phyloP scores from a whole-genome alignment of 176 grass and related monocot genomes.

The Themeda triandra region DNA sequence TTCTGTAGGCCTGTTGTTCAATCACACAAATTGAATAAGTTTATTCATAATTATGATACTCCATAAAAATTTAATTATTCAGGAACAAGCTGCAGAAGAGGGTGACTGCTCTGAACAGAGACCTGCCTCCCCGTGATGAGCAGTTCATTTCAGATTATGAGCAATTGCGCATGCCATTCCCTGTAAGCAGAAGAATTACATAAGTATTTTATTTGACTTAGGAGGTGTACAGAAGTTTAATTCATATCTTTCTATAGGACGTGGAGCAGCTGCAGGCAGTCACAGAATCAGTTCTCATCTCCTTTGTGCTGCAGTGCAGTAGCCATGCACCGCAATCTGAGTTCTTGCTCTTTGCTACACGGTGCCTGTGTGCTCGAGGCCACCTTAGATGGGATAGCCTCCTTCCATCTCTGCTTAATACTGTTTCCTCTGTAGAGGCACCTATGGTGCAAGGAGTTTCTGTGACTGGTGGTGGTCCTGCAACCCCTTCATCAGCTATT shows the following conservation, averaged over 20 bases:
- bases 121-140: constrained; percentile 73
- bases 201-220: constrained; percentile 11
- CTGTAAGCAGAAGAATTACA: constrained; percentile 48
- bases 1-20: background rate
- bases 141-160: constrained; percentile 96
- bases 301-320: constrained; percentile 79
- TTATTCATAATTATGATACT: constrained; percentile 16
- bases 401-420: constrained; percentile 77
- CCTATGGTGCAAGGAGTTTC: constrained; percentile 44
- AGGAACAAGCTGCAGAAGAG: constrained; percentile 98
- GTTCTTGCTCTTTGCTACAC: constrained; percentile 92
- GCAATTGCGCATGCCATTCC: constrained; percentile 52
- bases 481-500: constrained; percentile 46
- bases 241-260: constrained; percentile 51
- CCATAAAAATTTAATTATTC: constrained; percentile 24
- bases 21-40: background rate
- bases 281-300: constrained; percentile 86
- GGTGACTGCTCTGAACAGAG: constrained; percentile 65
- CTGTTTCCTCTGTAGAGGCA: constrained; percentile 58
- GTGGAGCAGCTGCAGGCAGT: constrained; percentile 79
- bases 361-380: constrained; percentile 61
- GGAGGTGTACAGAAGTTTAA: constrained; percentile 5
- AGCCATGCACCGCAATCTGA: constrained; percentile 83
- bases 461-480: constrained; percentile 22
- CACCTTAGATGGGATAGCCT: constrained; percentile 91